A percentile compares a stretch with the other conserved stretches of the same genome.
Conservation (phyloP, 73 alveolate species). For the Stentor coeruleus region DNA sequence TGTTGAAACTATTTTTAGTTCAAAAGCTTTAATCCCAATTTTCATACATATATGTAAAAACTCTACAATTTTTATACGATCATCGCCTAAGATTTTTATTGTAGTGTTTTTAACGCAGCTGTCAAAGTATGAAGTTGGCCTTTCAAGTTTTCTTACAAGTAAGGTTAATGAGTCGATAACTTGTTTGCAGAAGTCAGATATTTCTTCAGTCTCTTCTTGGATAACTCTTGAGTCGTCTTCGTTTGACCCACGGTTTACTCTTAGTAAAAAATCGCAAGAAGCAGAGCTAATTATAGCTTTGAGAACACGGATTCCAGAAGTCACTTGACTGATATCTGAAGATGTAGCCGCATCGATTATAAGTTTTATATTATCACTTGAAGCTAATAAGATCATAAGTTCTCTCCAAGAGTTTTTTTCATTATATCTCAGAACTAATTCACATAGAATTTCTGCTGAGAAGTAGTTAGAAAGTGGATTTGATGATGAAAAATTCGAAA, state of each 20-base stretch:
- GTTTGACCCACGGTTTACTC: not conserved
- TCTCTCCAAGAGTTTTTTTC: too few species aligned
- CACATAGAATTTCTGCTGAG: too few species aligned
- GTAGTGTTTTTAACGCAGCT: not conserved
- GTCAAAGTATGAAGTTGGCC: not conserved
- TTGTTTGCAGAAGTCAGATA: not conserved
- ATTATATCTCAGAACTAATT: too few species aligned
- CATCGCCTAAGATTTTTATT: not conserved
- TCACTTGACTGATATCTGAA: too few species aligned
- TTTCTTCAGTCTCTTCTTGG: not conserved
- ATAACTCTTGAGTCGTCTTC: not conserved
- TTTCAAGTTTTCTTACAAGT: not conserved
- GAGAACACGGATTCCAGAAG: too few species aligned
- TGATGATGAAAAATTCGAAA: too few species aligned
- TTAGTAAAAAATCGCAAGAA: too few species aligned
- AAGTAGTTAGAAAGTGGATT: too few species aligned
- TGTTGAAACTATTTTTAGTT: not conserved
- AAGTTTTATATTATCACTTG: too few species aligned
- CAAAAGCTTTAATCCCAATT: not conserved
- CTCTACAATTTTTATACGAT: not conserved
- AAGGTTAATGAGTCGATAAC: not conserved
- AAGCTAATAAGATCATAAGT: too few species aligned
- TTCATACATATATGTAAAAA: not conserved
- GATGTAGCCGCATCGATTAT: too few species aligned
- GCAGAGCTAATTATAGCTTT: too few species aligned